These are phyloP conservation scores for Puccinia triticina DNA, from an alignment of 1,284 basidiomycete genomes.

Conservation along the genomic window DNA sequence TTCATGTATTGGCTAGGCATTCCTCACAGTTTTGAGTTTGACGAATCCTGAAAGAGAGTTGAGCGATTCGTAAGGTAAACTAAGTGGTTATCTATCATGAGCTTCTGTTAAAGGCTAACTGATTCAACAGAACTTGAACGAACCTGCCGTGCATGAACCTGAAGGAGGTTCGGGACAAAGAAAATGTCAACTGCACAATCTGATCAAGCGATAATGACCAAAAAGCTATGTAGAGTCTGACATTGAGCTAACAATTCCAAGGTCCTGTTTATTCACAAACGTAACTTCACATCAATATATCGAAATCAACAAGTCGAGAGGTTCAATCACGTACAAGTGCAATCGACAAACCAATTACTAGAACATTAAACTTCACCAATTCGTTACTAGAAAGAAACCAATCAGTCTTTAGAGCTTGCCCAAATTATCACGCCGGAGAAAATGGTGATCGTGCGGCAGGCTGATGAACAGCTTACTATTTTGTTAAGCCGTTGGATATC, in stretches of 20 bases:
- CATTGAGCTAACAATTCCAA: conserved; percentile 30
- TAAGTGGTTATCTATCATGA: neutral
- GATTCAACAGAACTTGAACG: neutral
- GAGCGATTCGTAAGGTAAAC: conserved; percentile 34
- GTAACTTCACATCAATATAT: neutral
- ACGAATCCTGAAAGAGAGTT: conserved; percentile 29
- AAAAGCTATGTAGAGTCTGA: neutral
- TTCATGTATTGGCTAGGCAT: neutral
- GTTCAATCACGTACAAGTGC: conserved; percentile 23
- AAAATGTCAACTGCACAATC: neutral
- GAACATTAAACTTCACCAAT: conserved; percentile 23
- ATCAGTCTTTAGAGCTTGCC: neutral
- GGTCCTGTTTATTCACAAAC: neutral
- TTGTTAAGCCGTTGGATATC: conserved; percentile 23
- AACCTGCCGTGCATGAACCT: conserved; percentile 25
- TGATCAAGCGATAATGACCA: neutral
- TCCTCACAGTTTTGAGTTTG: conserved; percentile 18
- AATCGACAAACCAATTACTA: conserved; percentile 18
- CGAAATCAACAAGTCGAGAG: neutral
- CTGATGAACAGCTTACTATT: conserved; percentile 5
- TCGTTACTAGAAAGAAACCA: neutral
- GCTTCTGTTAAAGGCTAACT: neutral
- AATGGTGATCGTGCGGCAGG: neutral
- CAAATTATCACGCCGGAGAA: neutral
- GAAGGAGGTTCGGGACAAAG: neutral